phyloP scores from a whole-genome alignment of 164 flowering plant species.

The Chimonanthus salicifolius region DNA sequence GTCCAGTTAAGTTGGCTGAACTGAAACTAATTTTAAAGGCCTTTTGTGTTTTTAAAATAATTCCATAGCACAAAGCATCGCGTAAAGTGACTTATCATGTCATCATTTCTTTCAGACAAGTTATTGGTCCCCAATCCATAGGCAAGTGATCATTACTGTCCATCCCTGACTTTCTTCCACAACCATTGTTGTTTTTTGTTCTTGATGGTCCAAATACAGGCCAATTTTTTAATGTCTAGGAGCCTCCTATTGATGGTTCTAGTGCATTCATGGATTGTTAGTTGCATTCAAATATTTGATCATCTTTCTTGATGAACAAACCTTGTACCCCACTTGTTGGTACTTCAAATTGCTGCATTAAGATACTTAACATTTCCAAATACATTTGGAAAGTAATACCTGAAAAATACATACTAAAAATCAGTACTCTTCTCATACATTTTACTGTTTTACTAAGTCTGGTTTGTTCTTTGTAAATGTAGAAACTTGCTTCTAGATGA shows the following conservation, averaged over 20 bases:
- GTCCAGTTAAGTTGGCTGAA: no score
- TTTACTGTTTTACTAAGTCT: background rate
- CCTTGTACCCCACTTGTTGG: background rate
- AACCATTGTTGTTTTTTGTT: background rate
- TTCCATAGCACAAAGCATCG: no score
- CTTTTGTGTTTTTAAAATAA: no score
- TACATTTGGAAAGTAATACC: background rate
- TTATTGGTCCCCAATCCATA: no score
- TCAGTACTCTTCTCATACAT: background rate
- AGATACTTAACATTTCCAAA: background rate
- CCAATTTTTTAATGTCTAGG: background rate
- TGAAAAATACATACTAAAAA: background rate
- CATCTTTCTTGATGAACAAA: background rate
- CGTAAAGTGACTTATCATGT: no score
- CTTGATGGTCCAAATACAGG: background rate
- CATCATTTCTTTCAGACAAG: no score
- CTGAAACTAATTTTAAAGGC: no score
- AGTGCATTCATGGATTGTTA: background rate
- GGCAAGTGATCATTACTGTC: no score
- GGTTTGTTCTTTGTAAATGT: conserved; percentile 1
- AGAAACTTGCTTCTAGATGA: conserved; percentile 55
- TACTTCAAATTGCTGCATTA: background rate
- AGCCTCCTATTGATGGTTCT: background rate
- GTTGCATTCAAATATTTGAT: background rate
- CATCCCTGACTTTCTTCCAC: background rate